Evolutionary conservation across 1,284 basidiomycete genomes (phyloP).

Genomic region (Ceratobasidium sp.): DNA sequence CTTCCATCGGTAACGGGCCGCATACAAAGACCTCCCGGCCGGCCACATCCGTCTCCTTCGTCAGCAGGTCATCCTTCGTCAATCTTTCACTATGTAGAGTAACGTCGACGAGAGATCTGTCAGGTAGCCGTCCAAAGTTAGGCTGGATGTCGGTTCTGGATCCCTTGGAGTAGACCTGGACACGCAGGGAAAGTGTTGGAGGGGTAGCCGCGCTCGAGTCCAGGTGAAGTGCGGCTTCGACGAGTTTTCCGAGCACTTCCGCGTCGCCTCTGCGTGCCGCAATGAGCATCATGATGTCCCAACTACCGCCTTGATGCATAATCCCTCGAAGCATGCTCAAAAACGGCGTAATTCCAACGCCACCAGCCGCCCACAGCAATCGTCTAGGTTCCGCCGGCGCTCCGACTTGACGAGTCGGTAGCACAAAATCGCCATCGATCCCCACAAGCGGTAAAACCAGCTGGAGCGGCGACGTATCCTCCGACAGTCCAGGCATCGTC

Average conservation of each 20-base stretch:
- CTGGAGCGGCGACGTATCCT: constrained; percentile 58
- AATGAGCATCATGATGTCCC: constrained; percentile 64
- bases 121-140: constrained; percentile 23
- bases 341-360: constrained; percentile 73
- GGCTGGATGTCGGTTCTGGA: constrained; percentile 1
- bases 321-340: constrained; percentile 64
- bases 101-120: constrained; percentile 22
- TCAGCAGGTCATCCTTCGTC: constrained; percentile 5
- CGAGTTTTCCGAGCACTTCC: constrained; percentile 61
- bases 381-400: constrained; percentile 20
- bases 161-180: constrained; percentile 18
- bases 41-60: neutral
- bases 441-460: constrained; percentile 59
- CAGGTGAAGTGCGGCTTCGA: constrained; percentile 55
- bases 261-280: constrained; percentile 65
- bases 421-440: constrained; percentile 60
- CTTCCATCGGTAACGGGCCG: constrained; percentile 49
- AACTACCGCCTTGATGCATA: constrained; percentile 49
- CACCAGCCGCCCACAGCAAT: constrained; percentile 69
- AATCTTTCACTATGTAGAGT: constrained; percentile 16
- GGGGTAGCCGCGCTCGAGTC: constrained; percentile 15
- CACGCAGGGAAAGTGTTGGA: constrained; percentile 29
- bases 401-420: constrained; percentile 50
- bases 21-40: constrained; percentile 48
- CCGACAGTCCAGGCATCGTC: constrained; percentile 60